These are phyloP conservation scores for Aulographum hederae DNA, from an alignment of 2,329 filamentous ascomycete species.

Conservation along the genomic window DNA sequence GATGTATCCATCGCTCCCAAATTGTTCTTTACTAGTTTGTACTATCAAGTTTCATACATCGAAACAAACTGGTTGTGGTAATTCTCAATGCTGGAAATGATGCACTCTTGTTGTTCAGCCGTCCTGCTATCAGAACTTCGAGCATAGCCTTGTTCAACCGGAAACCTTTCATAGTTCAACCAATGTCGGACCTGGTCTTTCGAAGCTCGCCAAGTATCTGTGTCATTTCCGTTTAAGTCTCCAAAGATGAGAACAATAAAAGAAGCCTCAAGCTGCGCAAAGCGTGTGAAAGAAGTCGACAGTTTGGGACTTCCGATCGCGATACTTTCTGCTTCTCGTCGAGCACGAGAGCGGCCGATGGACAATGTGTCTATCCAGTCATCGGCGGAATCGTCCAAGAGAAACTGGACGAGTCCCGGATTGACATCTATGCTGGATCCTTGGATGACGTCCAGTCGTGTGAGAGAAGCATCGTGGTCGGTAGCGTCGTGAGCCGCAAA, in stretches of 20 bases:
- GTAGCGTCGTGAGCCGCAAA: conserved; percentile 2
- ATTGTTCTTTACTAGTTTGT: no score
- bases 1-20: no score
- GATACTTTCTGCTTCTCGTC: conserved; percentile 1
- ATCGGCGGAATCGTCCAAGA: conserved; percentile 1
- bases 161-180: background rate
- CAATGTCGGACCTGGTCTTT: background rate
- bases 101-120: no score
- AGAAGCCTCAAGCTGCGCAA: background rate
- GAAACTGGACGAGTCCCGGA: background rate
- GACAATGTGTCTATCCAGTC: conserved; percentile 2
- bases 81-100: no score
- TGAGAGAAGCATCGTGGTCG: conserved; percentile 4
- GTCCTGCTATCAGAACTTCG: no score
- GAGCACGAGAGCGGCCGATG: conserved; percentile 2
- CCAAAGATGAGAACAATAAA: background rate
- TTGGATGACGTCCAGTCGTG: conserved; percentile 2
- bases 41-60: no score
- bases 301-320: conserved; percentile 1
- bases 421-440: conserved; percentile 1
- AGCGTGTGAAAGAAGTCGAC: background rate
- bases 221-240: background rate
- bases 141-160: background rate
- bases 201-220: background rate
- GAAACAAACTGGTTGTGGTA: no score